These are phyloP conservation scores for Trichoderma harzianum DNA, from an alignment of 2,329 filamentous ascomycete genomes.

Conservation along the genomic window DNA sequence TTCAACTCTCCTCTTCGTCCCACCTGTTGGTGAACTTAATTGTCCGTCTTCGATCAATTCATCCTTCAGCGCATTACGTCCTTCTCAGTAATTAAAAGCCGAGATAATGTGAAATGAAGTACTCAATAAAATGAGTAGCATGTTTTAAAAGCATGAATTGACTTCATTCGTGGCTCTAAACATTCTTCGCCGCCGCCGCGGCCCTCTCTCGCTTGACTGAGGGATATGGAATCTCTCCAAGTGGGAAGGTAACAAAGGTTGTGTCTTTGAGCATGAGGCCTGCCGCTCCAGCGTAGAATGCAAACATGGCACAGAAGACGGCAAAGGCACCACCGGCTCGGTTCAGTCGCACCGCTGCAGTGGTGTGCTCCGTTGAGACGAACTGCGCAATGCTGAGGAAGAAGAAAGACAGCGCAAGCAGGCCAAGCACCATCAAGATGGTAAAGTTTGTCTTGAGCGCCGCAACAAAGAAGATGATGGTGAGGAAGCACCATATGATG, in stretches of 20 bases:
- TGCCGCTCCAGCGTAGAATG: slow-evolving; percentile 40
- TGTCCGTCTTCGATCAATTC: not conserved
- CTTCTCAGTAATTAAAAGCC: not conserved
- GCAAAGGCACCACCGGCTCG: slow-evolving; percentile 39
- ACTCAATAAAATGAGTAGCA: not conserved
- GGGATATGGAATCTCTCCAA: slow-evolving; percentile 33
- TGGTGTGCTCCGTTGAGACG: slow-evolving; percentile 35
- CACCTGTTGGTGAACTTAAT: not conserved
- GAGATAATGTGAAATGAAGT: not conserved
- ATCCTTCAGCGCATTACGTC: not conserved
- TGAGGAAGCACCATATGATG: slow-evolving; percentile 60
- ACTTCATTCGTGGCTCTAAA: not conserved
- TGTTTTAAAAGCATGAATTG: not conserved
- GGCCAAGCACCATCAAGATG: slow-evolving; percentile 56
- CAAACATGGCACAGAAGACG: slow-evolving; percentile 34
- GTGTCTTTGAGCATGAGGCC: slow-evolving; percentile 41
- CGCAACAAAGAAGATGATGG: slow-evolving; percentile 52
- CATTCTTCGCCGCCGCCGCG: not conserved
- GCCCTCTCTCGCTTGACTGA: not conserved
- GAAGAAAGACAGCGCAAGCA: slow-evolving; percentile 56
- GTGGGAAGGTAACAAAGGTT: slow-evolving; percentile 40
- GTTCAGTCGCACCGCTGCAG: slow-evolving; percentile 43
- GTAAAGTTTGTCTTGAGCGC: slow-evolving; percentile 57
- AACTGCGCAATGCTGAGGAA: slow-evolving; percentile 58
- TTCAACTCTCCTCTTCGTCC: not conserved